These are phyloP conservation scores for Hepatocystis sp. DNA, from an alignment of 169 alveolate species.

Conservation along the genomic window DNA sequence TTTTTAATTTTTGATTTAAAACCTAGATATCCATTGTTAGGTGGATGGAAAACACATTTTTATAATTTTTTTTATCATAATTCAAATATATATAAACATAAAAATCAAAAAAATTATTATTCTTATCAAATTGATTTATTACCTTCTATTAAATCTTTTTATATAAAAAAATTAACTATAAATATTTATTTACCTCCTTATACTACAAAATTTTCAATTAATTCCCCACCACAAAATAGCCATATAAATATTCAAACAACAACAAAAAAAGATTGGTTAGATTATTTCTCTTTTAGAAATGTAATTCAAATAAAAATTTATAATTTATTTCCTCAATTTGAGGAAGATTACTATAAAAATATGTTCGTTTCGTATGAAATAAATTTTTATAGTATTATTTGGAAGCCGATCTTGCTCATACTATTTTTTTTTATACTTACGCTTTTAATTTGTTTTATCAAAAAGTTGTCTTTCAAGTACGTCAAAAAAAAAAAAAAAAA, in stretches of 20 bases:
- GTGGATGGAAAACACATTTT: constrained; percentile 78
- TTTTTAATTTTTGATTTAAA: constrained; percentile 36
- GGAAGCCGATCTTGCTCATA: constrained; percentile 31
- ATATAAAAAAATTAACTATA: constrained; percentile 31
- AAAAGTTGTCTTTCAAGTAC: constrained; percentile 34
- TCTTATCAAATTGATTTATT: constrained; percentile 49
- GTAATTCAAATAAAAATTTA: constrained; percentile 35
- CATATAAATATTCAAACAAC: constrained; percentile 13
- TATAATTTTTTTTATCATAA: constrained; percentile 42
- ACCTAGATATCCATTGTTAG: constrained; percentile 82
- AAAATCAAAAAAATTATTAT: constrained; percentile 49
- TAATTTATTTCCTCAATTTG: constrained; percentile 34
- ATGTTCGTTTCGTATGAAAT: constrained; percentile 26
- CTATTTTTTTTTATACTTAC: constrained; percentile 13
- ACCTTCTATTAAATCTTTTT: constrained; percentile 59
- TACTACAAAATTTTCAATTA: constrained; percentile 14
- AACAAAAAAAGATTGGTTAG: constrained; percentile 47
- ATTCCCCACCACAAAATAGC: constrained; percentile 1
- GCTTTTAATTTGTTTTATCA: constrained; percentile 12
- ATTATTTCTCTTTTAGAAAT: constrained; percentile 34
- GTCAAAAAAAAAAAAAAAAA: constrained; percentile 41
- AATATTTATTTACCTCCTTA: constrained; percentile 44
- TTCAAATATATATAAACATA: constrained; percentile 35
- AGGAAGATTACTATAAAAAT: constrained; percentile 35
- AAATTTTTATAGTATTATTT: constrained; percentile 16